Percentiles rank a stretch among this genome's conserved stretches.
phyloP scores from a whole-genome alignment of 257 asterid genomes.

The Petrea volubilis region DNA sequence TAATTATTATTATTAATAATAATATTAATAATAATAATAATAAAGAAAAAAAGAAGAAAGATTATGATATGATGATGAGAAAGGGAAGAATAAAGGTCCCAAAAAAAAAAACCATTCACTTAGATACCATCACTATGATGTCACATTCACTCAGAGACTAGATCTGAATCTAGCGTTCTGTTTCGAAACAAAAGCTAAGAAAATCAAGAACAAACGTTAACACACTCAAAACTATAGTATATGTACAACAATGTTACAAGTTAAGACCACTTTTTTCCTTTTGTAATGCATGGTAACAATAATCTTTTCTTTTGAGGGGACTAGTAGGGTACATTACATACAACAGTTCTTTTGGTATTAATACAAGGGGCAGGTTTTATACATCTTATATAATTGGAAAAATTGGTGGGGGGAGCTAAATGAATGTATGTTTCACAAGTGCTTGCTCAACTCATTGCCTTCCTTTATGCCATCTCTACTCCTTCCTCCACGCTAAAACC shows the following conservation, averaged over 20 bases:
- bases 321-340: conserved; percentile 40
- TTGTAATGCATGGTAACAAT: conserved; percentile 35
- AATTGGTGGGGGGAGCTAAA: too few relatives aligned
- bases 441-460: conserved; percentile 57
- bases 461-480: conserved; percentile 64
- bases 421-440: conserved; percentile 40
- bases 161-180: conserved; percentile 36
- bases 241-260: conserved; percentile 62
- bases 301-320: conserved; percentile 13
- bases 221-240: conserved; percentile 41
- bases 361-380: background rate
- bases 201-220: conserved; percentile 12
- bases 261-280: conserved; percentile 31
- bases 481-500: conserved; percentile 45
- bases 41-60: background rate
- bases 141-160: conserved; percentile 31
- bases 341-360: conserved; percentile 33
- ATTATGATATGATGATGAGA: background rate
- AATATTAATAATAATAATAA: background rate
- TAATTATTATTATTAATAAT: too few relatives aligned
- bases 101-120: conserved; percentile 25
- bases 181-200: background rate
- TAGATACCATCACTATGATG: conserved; percentile 43
- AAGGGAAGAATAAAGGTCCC: conserved; percentile 15
- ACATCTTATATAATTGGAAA: conserved; percentile 28